Evolutionary conservation across 2,329 filamentous ascomycete genomes (phyloP), one percentile per base, ranked within the genome.

Genomic region (Aureobasidium pullulans): DNA sequence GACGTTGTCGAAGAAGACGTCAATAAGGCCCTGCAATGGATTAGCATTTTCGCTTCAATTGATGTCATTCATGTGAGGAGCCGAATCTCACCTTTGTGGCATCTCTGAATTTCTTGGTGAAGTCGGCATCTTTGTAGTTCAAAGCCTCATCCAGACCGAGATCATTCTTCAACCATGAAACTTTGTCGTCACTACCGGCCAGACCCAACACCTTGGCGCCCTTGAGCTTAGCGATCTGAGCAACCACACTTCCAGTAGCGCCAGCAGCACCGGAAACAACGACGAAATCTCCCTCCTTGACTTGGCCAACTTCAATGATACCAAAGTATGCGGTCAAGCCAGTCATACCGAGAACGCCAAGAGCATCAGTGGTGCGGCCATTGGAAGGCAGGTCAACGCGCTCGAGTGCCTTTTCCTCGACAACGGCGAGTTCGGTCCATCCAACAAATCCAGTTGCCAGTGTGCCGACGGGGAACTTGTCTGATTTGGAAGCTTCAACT

Each of bases 251-350:
- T 1, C 89, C 89, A 0, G 89, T 92, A 0, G 88, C 89, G 2
- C 89, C 89, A 0, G 89, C 89, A 1, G 89, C 89, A 6, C 87
- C 88, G 8, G 84, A 88, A 0, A 93, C 86, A 7, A 92, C 87
- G 1, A 93, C 88, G 4, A 87, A 84, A 64, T 92, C 87, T 4
- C 87, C 87, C 0, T 80, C 71, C 70, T 86, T 84, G 42, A 87
- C 82, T 59, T 86, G 75, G 2, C 83, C 88, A 47, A 92, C 81
- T 59, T 87, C 81, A 32, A 82, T 71, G 69, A 92, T 82, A 19
- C 89, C 88, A 63, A 89, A 88, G 74, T 89, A 92, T 1, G 88
- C 88, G 0, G 89, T 92, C 62, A 91, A 66, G 2, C 86, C 86
- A 0, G 87, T 89, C 71, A 84, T 75, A 11, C 88, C 88, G 6